Percentiles rank a stretch among this genome's conserved stretches.
Evolutionary conservation across 129 eudicot species (phyloP).

Genomic region (Silybum marianum): DNA sequence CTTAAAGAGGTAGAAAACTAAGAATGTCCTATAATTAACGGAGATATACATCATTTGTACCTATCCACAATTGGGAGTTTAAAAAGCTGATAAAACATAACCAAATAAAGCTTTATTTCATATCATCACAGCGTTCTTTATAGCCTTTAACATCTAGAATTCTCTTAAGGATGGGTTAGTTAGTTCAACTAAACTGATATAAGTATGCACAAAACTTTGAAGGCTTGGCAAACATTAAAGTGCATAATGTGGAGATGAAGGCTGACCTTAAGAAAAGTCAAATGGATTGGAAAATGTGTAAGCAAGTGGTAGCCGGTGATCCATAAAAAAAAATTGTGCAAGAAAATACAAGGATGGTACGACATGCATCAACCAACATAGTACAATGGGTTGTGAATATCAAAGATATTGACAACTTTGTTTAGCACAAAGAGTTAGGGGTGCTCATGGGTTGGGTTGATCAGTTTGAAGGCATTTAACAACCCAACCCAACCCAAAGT

Average conservation of each 20-base stretch:
- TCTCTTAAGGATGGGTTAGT: background rate
- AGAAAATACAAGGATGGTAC: background rate
- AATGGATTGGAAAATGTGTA: too few relatives aligned
- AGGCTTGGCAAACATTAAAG: background rate
- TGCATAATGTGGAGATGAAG: background rate
- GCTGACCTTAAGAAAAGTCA: too few relatives aligned
- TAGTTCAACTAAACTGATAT: background rate
- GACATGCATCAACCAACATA: background rate
- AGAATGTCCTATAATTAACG: too few relatives aligned
- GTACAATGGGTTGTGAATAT: background rate
- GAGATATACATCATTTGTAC: too few relatives aligned
- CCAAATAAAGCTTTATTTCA: background rate
- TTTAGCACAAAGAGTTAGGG: background rate
- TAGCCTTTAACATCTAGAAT: background rate
- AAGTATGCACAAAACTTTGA: background rate
- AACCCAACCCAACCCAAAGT: too few relatives aligned
- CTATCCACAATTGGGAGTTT: too few relatives aligned
- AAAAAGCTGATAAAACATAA: too few relatives aligned
- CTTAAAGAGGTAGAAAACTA: too few relatives aligned
- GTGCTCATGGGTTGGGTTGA: too few relatives aligned
- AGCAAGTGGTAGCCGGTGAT: background rate
- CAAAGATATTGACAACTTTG: background rate
- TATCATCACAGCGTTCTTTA: background rate
- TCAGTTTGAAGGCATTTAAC: too few relatives aligned
- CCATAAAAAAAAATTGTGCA: background rate